Evolutionary conservation across 2,329 filamentous ascomycete genomes (phyloP).

Genomic region (Thelonectria olida): DNA sequence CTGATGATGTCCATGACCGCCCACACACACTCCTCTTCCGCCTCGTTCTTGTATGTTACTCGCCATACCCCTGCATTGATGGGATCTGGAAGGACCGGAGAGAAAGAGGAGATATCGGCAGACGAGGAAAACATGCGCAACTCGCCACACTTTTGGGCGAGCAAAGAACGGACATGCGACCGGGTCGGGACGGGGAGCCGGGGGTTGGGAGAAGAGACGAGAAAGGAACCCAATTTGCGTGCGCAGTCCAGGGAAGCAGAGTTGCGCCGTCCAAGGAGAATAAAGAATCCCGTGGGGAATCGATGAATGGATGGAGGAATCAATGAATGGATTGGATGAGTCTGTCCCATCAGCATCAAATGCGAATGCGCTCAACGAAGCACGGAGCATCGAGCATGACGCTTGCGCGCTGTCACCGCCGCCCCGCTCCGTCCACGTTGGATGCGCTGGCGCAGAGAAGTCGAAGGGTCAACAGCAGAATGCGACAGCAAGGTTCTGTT

Average conservation of each 20-base stretch:
- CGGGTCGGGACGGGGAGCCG: not conserved
- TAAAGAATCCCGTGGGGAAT: not conserved
- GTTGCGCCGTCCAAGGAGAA: conserved; percentile 29
- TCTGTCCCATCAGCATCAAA: conserved; percentile 25
- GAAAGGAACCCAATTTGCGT: conserved; percentile 6
- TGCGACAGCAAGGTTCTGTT: conserved; percentile 35
- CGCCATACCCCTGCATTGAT: conserved; percentile 29
- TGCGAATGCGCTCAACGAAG: conserved; percentile 36
- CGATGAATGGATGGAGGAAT: no score
- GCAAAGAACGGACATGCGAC: not conserved
- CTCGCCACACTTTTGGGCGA: conserved; percentile 12
- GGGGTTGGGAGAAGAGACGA: not conserved
- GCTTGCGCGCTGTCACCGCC: conserved; percentile 43
- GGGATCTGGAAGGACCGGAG: conserved; percentile 26
- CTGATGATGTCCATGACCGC: no score
- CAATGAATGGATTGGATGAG: conserved; percentile 29
- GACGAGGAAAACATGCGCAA: conserved; percentile 27
- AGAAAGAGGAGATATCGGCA: conserved; percentile 27
- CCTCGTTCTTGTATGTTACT: conserved; percentile 11
- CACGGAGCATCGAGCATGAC: conserved; percentile 33
- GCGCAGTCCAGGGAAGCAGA: conserved; percentile 18
- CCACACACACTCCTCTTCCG: no score
- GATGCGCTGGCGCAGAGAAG: conserved; percentile 41
- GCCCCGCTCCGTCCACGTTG: conserved; percentile 39
- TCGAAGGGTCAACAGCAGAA: conserved; percentile 41